Percentiles rank a stretch among this genome's conserved stretches.
phyloP scores from a whole-genome alignment of 805 yeast genomes.

The Myxozyma sirexii region DNA sequence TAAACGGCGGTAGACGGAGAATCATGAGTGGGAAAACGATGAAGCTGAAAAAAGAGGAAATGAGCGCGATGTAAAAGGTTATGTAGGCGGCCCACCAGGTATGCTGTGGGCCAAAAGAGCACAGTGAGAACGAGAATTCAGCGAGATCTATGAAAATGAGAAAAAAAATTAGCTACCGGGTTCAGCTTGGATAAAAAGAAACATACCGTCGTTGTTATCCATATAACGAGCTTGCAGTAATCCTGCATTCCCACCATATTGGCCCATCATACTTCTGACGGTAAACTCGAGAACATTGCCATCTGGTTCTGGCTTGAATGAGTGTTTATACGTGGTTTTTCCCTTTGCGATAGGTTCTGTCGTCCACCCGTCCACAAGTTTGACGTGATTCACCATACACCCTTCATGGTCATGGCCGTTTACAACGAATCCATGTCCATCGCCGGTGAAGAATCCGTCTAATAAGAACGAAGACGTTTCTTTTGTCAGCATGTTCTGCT shows the following conservation, averaged over 20 bases:
- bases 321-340: not conserved
- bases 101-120: constrained; percentile 86
- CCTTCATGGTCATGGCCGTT: constrained; percentile 98
- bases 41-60: not conserved
- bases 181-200: no score
- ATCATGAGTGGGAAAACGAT: constrained; percentile 7
- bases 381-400: constrained; percentile 53
- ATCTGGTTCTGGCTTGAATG: constrained; percentile 5
- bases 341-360: constrained; percentile 13
- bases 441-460: constrained; percentile 64
- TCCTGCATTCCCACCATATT: constrained; percentile 87
- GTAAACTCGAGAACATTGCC: constrained; percentile 50
- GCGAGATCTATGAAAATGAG: not conserved
- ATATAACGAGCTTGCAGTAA: constrained; percentile 73
- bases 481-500: constrained; percentile 80
- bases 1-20: not conserved
- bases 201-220: constrained; percentile 37
- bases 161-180: not conserved
- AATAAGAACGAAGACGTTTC: constrained; percentile 69
- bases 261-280: constrained; percentile 95
- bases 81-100: constrained; percentile 77
- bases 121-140: constrained; percentile 64
- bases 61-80: not conserved
- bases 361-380: constrained; percentile 11
- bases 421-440: constrained; percentile 59